A percentile compares a stretch with the other conserved stretches of the same genome.
Conservation (phyloP, 2,329 filamentous ascomycete genomes). For the Colletotrichum spinosum region DNA sequence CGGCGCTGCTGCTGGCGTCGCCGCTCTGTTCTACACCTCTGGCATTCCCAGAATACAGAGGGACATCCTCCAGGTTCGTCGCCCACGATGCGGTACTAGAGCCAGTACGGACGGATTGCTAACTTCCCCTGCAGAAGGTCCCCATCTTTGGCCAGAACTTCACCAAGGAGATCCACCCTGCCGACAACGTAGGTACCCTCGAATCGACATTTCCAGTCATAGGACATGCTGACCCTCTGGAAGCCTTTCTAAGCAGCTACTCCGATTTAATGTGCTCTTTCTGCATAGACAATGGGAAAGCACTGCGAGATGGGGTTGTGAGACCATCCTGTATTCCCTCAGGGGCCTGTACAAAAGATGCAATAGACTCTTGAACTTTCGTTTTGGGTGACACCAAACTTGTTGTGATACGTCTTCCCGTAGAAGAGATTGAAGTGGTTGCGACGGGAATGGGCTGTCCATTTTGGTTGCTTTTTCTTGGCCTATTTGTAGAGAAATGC, state of each 20-base stretch:
- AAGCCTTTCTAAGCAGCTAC: slow-evolving; percentile 54
- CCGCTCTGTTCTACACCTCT: slow-evolving; percentile 69
- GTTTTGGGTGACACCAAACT: not conserved
- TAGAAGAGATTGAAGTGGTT: too few species aligned
- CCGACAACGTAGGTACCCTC: slow-evolving; percentile 68
- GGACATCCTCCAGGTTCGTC: slow-evolving; percentile 68
- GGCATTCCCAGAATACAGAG: slow-evolving; percentile 70
- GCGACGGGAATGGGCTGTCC: too few species aligned
- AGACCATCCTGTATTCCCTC: slow-evolving; percentile 14
- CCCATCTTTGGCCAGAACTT: slow-evolving; percentile 65
- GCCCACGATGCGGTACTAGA: not conserved
- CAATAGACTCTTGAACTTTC: slow-evolving; percentile 36
- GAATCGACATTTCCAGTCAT: too few species aligned
- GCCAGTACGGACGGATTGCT: slow-evolving; percentile 40
- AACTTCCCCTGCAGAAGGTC: slow-evolving; percentile 57
- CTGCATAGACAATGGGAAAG: slow-evolving; percentile 5
- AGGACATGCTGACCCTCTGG: not conserved
- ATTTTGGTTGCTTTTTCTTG: too few species aligned
- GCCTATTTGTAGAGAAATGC: too few species aligned
- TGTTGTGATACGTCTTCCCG: too few species aligned
- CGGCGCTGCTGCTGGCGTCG: slow-evolving; percentile 68
- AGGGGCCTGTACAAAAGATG: slow-evolving; percentile 33
- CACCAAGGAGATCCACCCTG: slow-evolving; percentile 65
- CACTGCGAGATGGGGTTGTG: slow-evolving; percentile 19
- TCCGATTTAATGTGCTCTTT: not conserved